Evolutionary conservation across 352 stramenopile species (phyloP), one percentile per base, ranked within the genome.

Genomic region (Pythium oligandrum): DNA sequence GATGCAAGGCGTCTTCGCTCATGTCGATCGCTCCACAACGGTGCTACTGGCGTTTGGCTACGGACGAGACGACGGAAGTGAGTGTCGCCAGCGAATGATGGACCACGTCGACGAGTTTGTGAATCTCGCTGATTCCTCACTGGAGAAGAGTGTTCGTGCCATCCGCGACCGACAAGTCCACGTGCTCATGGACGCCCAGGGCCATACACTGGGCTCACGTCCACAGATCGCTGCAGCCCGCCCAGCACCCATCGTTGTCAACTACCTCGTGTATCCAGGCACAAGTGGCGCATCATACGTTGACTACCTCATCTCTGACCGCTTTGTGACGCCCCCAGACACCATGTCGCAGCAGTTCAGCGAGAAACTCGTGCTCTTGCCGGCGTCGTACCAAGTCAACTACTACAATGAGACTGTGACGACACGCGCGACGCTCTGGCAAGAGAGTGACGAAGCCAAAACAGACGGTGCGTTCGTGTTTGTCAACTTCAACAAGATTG

Each of bases 401-500:
- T 74, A 90, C 56, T 93, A 78, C 63, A 45, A 36, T 11, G 9
- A 47, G 3, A 4, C 42, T n/a, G 47, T 49, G n/a, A 46, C 47
- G 26, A 17, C 37, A 30, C 33, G 42, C 1, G 12, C 49, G 26
- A 31, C 47, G 37, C 44, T 47, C 4, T 46, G 17, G 37, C 39
- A 17, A 30, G 47, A 37, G 32, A 36, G 12, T 42, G 43, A 51
- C 44, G 44, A 11, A 30, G 42, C 12, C 3, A 10, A 32, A 31
- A 31, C 11, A 6, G 38, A 66, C 7, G 48, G 58, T 17, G 50
- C 48, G 26, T 84, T 87, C 44, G 56, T 73, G 31, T 92, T 80
- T 73, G 81, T 78, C 45, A 95, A 95, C 69, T 96, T 91, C 57
- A 96, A 96, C 73, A 94, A 83, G 52, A 78, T 93, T 44, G 83